A percentile compares a stretch with the other conserved stretches of the same genome.
Conservation (phyloP, 2,329 filamentous ascomycete genomes). For the Volutella citrinella region DNA sequence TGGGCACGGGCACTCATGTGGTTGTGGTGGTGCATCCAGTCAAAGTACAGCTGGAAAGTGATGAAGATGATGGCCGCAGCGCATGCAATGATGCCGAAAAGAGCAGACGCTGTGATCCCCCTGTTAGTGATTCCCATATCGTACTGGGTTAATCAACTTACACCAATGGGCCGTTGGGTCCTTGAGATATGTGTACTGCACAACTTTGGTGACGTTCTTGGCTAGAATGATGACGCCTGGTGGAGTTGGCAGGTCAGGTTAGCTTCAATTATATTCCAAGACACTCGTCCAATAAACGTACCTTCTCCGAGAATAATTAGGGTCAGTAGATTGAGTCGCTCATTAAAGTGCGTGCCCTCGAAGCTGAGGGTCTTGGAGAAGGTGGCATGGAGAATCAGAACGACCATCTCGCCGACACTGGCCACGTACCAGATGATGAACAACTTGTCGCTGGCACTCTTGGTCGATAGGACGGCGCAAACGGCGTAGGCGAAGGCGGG, state of each 20-base stretch:
- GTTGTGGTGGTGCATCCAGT: constrained; percentile 12
- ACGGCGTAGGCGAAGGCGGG: constrained; percentile 3
- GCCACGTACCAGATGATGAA: constrained; percentile 5
- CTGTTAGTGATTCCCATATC: not conserved
- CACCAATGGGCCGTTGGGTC: constrained; percentile 3
- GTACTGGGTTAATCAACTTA: not conserved
- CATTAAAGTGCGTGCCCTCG: constrained; percentile 9
- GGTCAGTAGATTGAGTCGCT: constrained; percentile 8
- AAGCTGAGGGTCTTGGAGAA: constrained; percentile 8
- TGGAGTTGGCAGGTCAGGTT: not conserved
- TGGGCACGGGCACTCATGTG: constrained; percentile 8
- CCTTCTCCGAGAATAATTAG: constrained; percentile 10
- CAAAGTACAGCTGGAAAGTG: constrained; percentile 12
- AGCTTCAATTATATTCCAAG: not conserved
- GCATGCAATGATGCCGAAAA: constrained; percentile 8
- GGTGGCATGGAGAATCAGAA: constrained; percentile 3
- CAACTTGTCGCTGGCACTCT: not conserved
- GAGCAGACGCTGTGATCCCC: constrained; percentile 1
- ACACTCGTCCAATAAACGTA: not conserved
- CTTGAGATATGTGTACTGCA: constrained; percentile 9
- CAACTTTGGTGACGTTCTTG: constrained; percentile 9
- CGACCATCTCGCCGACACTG: constrained; percentile 3
- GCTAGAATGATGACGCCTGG: constrained; percentile 9
- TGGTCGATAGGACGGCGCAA: not conserved
- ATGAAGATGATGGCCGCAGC: constrained; percentile 8